These are phyloP conservation scores for Gossypium gossypioides DNA, from an alignment of 441 rosid species.

Conservation along the genomic window DNA sequence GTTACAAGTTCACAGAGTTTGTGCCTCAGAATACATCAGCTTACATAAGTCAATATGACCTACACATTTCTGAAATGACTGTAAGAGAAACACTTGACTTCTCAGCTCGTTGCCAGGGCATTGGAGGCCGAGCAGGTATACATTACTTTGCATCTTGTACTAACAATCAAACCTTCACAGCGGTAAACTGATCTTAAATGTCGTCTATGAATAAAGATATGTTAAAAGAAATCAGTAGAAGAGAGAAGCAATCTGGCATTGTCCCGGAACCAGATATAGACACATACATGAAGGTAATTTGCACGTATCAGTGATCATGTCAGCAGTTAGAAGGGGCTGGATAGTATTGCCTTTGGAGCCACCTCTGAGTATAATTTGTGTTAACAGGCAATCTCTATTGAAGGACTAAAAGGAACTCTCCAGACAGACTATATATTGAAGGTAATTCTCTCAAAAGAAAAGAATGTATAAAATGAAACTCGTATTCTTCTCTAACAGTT, in stretches of 20 bases:
- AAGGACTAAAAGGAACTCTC: slow-evolving; percentile 40
- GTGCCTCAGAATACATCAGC: slow-evolving; percentile 18
- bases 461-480: neutral
- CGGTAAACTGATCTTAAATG: neutral
- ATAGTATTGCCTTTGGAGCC: neutral
- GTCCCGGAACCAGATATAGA: slow-evolving; percentile 52
- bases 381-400: slow-evolving; percentile 52
- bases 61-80: slow-evolving; percentile 57
- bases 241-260: slow-evolving; percentile 40
- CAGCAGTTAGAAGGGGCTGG: neutral
- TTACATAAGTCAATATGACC: slow-evolving; percentile 27
- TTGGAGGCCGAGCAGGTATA: slow-evolving; percentile 11
- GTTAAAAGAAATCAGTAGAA: slow-evolving; percentile 36
- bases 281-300: slow-evolving; percentile 27
- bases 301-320: neutral
- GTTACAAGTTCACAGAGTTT: slow-evolving; percentile 37
- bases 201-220: neutral
- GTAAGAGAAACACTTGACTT: slow-evolving; percentile 34
- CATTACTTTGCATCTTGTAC: neutral
- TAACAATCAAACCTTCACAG: neutral
- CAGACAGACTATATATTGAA: slow-evolving; percentile 72
- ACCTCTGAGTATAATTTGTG: neutral
- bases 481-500: neutral
- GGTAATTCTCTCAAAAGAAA: slow-evolving; percentile 26
- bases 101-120: slow-evolving; percentile 21